Evolutionary conservation across 169 alveolate species (phyloP).

Genomic region (Plasmodium yoelii): DNA sequence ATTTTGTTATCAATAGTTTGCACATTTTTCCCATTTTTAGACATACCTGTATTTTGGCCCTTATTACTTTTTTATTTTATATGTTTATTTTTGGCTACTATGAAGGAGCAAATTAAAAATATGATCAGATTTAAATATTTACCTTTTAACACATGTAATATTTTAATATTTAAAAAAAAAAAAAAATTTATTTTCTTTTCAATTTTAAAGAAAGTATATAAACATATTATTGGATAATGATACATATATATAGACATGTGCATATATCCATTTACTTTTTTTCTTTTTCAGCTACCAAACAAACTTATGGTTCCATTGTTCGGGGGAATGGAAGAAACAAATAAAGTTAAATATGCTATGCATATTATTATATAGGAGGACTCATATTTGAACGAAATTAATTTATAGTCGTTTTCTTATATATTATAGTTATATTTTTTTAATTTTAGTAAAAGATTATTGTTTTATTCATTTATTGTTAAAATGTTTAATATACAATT

Average conservation of each 20-base stretch:
- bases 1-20: conserved; percentile 79
- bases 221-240: neutral
- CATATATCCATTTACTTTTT: neutral
- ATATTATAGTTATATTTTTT: conserved; percentile 21
- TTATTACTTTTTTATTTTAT: conserved; percentile 90
- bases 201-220: neutral
- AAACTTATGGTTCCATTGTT: conserved; percentile 71
- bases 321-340: conserved; percentile 45
- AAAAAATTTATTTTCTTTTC: neutral
- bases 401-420: conserved; percentile 6
- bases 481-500: conserved; percentile 12
- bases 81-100: conserved; percentile 88
- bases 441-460: conserved; percentile 12
- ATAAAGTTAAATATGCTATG: conserved; percentile 5
- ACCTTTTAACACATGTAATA: conserved; percentile 84
- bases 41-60: conserved; percentile 95
- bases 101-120: conserved; percentile 91
- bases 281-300: conserved; percentile 58
- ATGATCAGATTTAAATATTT: conserved; percentile 87
- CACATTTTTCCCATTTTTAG: conserved; percentile 85
- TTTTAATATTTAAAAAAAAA: conserved; percentile 2
- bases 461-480: conserved; percentile 50
- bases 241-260: neutral
- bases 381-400: conserved; percentile 19
- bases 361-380: neutral